phyloP scores from a whole-genome alignment of 73 alveolate species.

The Tetrahymena elliotti region DNA sequence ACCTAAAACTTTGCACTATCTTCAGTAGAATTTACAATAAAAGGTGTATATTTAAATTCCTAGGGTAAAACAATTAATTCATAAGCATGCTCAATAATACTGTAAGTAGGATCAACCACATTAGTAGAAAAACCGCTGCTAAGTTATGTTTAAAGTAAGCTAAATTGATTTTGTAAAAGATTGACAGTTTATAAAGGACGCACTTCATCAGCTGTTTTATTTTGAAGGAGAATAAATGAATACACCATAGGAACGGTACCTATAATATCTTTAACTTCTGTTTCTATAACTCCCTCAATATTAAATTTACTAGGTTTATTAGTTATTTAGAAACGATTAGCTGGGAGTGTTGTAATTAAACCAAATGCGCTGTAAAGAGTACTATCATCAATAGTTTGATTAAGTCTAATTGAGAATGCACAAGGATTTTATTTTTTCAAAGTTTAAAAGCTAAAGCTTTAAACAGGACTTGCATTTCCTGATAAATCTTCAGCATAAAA shows the following conservation, averaged over 20 bases:
- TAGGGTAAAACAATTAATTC: slow-evolving; percentile 10
- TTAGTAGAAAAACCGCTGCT: not conserved
- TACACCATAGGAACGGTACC: not conserved
- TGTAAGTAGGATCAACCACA: slow-evolving; percentile 2
- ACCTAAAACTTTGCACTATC: slow-evolving; percentile 6
- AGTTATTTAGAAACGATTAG: not conserved
- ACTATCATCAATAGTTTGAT: not conserved
- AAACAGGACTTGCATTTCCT: slow-evolving; percentile 23
- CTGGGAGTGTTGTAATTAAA: slow-evolving; percentile 18
- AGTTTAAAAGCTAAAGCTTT: slow-evolving; percentile 4
- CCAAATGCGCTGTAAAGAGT: slow-evolving; percentile 28
- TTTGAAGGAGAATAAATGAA: not conserved
- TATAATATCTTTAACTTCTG: slow-evolving; percentile 3
- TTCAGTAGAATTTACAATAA: slow-evolving; percentile 1
- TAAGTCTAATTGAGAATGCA: not conserved
- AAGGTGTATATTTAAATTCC: slow-evolving; percentile 21
- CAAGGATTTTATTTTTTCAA: slow-evolving; percentile 16
- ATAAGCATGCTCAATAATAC: slow-evolving; percentile 3
- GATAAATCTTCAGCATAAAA: slow-evolving; percentile 25
- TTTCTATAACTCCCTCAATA: slow-evolving; percentile 7
- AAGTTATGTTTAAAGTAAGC: slow-evolving; percentile 1
- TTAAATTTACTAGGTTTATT: slow-evolving; percentile 2
- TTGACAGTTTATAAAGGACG: slow-evolving; percentile 13
- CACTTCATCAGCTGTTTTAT: slow-evolving; percentile 19
- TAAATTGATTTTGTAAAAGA: not conserved